These are phyloP conservation scores for Penicillium decumbens DNA, from an alignment of 2,329 filamentous ascomycete species.

Conservation along the genomic window DNA sequence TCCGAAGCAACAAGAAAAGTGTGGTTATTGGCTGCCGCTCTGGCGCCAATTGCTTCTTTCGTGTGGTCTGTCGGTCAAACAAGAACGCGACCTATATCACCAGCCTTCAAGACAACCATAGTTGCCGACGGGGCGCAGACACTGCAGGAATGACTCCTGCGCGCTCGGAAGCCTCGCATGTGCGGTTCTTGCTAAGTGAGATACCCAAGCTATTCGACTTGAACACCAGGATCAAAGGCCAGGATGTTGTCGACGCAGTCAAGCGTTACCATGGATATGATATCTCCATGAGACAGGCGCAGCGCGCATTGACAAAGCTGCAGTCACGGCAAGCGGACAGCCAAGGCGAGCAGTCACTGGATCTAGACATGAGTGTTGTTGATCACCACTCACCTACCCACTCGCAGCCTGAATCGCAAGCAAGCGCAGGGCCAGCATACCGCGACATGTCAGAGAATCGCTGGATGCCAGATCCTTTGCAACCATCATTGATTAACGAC, in stretches of 20 bases:
- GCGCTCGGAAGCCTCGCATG: conserved; percentile 40
- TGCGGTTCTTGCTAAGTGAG: conserved; percentile 37
- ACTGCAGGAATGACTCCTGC: conserved; percentile 32
- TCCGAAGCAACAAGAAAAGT: conserved; percentile 40
- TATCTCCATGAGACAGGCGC: conserved; percentile 39
- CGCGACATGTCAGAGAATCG: conserved; percentile 29
- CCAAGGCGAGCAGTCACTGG: conserved; percentile 21
- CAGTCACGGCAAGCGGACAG: conserved; percentile 28
- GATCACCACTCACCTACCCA: conserved; percentile 26
- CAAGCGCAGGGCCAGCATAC: conserved; percentile 24
- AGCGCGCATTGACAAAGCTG: conserved; percentile 35
- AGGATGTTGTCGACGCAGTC: conserved; percentile 40
- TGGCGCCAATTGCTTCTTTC: conserved; percentile 37
- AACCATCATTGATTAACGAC: conserved; percentile 26
- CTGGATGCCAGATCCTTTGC: conserved; percentile 32
- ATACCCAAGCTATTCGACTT: conserved; percentile 41
- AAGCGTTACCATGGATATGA: conserved; percentile 42
- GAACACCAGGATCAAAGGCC: conserved; percentile 34
- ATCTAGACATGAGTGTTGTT: conserved; percentile 23
- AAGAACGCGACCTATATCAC: conserved; percentile 41
- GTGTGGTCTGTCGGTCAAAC: conserved; percentile 40
- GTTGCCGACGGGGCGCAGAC: conserved; percentile 31
- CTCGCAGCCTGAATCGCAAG: conserved; percentile 24
- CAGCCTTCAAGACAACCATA: conserved; percentile 38
- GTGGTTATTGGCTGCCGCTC: conserved; percentile 41